These are phyloP conservation scores for Coniochaeta sp. DNA, from an alignment of 2,329 filamentous ascomycete species.

Conservation along the genomic window DNA sequence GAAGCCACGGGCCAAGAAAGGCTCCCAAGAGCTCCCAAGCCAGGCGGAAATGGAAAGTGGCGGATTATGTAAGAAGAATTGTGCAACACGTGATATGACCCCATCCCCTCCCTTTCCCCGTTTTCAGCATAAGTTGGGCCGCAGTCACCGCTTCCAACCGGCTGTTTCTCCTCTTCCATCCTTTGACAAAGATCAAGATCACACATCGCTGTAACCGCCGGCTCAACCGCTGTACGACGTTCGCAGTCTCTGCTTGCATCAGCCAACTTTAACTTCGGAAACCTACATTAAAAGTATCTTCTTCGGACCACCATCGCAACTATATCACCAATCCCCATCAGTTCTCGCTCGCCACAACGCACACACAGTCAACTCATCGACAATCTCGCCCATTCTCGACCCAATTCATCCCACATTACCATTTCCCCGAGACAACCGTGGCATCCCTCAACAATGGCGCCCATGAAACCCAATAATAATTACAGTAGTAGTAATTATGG, in stretches of 20 bases:
- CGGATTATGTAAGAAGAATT: too few species aligned
- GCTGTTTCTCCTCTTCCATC: not conserved
- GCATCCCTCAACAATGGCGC: constrained; percentile 43
- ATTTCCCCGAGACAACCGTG: constrained; percentile 14
- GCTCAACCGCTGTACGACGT: constrained; percentile 1
- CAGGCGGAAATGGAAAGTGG: too few species aligned
- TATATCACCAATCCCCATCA: not conserved
- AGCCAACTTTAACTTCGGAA: too few species aligned
- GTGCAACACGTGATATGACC: not conserved
- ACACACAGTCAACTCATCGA: not conserved
- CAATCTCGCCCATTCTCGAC: not conserved
- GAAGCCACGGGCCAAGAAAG: too few species aligned
- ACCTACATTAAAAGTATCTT: not conserved
- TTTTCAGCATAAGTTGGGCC: not conserved
- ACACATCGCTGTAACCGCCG: not conserved
- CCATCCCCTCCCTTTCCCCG: not conserved
- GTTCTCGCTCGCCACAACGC: not conserved
- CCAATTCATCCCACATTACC: not conserved
- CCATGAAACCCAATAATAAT: constrained; percentile 65
- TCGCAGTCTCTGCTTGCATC: not conserved
- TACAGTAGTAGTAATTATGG: constrained; percentile 75
- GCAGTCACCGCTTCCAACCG: not conserved
- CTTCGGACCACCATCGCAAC: not conserved
- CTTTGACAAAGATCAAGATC: not conserved
- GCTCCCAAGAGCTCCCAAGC: too few species aligned